Conservation (phyloP, 805 yeast species). For the Starmera pachycereana region DNA sequence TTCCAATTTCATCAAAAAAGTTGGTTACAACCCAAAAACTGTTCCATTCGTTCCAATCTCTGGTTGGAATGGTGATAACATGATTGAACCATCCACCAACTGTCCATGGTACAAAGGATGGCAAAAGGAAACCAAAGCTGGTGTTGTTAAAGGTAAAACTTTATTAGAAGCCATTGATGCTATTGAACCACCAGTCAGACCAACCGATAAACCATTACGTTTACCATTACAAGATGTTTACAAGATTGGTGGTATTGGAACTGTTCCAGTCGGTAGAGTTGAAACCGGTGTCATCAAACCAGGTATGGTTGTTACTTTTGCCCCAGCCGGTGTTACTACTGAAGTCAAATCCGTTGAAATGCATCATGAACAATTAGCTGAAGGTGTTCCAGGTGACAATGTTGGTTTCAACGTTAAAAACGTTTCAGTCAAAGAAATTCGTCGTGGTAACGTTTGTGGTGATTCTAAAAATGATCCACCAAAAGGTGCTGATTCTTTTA, state of each 20-base stretch:
- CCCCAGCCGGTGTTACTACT: constrained; percentile 90
- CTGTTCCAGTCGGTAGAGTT: constrained; percentile 93
- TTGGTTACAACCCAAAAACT: constrained; percentile 81
- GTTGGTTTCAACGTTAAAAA: constrained; percentile 93
- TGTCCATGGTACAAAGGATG: constrained; percentile 92
- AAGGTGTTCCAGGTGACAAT: constrained; percentile 90
- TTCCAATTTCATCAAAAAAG: constrained; percentile 77
- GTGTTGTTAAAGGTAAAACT: constrained; percentile 73
- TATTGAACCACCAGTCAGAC: constrained; percentile 77
- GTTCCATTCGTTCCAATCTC: constrained; percentile 89
- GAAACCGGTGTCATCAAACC: constrained; percentile 90
- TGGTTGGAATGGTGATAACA: constrained; percentile 93
- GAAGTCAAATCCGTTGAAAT: constrained; percentile 40
- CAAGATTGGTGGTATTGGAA: constrained; percentile 93
- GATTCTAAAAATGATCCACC: constrained; percentile 94
- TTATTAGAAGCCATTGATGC: constrained; percentile 83
- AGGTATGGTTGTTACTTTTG: constrained; percentile 85
- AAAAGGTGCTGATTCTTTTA: constrained; percentile 70
- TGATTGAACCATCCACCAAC: constrained; percentile 76
- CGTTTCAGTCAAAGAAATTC: constrained; percentile 85
- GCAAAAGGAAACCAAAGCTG: constrained; percentile 80
- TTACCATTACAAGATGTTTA: constrained; percentile 88
- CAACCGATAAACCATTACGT: constrained; percentile 84
- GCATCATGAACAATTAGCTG: constrained; percentile 71
- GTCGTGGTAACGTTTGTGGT: constrained; percentile 93